Evolutionary conservation across 306 rosid species (phyloP).

Genomic region (Malus sylvestris): DNA sequence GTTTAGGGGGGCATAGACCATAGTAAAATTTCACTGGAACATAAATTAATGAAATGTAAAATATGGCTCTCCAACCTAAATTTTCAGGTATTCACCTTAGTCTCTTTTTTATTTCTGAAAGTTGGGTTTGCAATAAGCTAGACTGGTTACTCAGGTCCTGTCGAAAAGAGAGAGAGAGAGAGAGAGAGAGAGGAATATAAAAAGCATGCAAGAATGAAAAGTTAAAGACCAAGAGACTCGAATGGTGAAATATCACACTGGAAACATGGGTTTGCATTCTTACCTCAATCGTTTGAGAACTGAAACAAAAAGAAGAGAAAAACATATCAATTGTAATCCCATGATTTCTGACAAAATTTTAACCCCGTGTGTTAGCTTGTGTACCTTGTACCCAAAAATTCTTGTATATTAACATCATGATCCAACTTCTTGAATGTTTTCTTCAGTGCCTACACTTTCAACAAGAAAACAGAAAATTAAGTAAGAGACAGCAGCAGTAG

Average conservation of each 20-base stretch:
- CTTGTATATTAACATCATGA: conserved; percentile 74
- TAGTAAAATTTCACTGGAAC: background rate
- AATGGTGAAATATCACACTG: background rate
- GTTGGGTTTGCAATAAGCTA: conserved; percentile 35
- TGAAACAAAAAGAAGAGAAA: conserved; percentile 32
- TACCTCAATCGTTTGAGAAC: conserved; percentile 77
- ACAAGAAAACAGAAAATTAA: conserved; percentile 21
- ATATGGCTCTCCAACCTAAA: background rate
- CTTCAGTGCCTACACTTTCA: conserved; percentile 58
- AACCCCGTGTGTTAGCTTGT: background rate
- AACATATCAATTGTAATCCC: background rate
- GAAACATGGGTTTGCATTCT: background rate
- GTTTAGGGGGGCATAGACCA: conserved; percentile 2
- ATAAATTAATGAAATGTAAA: background rate
- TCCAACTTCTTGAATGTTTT: conserved; percentile 79
- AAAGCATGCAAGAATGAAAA: background rate
- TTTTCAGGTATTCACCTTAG: conserved; percentile 38
- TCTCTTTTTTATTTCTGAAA: conserved; percentile 63
- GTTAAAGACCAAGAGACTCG: background rate
- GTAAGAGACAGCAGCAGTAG: background rate
- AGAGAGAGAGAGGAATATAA: background rate
- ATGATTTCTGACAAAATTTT: background rate
- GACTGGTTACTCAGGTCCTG: conserved; percentile 63
- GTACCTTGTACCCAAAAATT: conserved; percentile 64
- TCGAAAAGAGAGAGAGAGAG: background rate